Base-by-base conservation (phyloP, 2,329 filamentous ascomycete genomes). In the Huntiella bhutanensis region DNA sequence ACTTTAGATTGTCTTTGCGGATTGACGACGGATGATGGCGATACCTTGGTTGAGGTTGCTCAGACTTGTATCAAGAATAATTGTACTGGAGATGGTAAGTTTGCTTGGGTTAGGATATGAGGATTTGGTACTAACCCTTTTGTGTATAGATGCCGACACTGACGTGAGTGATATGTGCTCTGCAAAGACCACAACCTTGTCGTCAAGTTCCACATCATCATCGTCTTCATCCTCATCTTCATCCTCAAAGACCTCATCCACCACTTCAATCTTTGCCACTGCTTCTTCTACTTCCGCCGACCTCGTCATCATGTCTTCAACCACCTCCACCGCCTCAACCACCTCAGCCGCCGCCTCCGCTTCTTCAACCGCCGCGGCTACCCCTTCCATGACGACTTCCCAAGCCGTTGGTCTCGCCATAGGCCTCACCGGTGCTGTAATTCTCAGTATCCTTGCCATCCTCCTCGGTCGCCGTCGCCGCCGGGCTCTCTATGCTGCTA, bases 331-430 rank as follows among this genome's bases (percentile, higher is more conserved):
- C 49, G 10, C 50, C 49, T 15, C 36, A 45, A 28, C 53, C 49
- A 8, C 46, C 33, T 22, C 51, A n/a, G 39, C 40, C 28, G 16
- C 50, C 15, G 11, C 38, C 11, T 5, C 32, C 33, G 13, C 19
- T 3, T 13, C 7, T 22, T 13, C 28, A n/a, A 34, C 22, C 36
- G 47, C 16, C 36, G 48, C 40, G 36, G 38, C 15, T 46, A 54
- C 11, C 32, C 28, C 10, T n/a, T 48, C 46, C 28, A 56, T 64
- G 11, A 60, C 51, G 28, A 62, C 60, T 5, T 59, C 59, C 3
- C 70, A 76, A 51, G 65, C 79, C 41, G 67, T 66, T 13, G 77
- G 75, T 5, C 75, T 81, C 49, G 62, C 68, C 1, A 62, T 75
- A 3, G 77, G 73, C 4, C 62, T 67, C 8, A 64, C 66, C 4